phyloP scores from a whole-genome alignment of 805 yeast species.

The Saturnispora zaruensis region DNA sequence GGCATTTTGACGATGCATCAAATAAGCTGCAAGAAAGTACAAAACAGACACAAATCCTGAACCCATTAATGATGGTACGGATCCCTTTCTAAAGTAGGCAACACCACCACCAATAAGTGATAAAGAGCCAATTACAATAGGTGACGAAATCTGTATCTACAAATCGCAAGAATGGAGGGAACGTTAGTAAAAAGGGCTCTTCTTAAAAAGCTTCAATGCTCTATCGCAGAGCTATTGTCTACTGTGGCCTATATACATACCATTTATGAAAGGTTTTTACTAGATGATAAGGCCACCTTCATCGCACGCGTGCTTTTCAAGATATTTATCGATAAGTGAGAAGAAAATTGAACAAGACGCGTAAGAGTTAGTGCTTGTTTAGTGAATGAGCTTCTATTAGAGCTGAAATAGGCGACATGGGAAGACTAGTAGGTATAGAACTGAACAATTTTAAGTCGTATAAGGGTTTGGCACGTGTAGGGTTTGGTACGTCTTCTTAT shows the following conservation, averaged over 20 bases:
- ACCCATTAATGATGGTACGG: slow-evolving; percentile 73
- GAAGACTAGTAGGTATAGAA: slow-evolving; percentile 70
- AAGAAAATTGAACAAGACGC: neutral
- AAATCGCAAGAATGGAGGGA: neutral
- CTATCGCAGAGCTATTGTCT: neutral
- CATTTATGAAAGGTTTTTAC: neutral
- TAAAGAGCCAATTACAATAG: slow-evolving; percentile 14
- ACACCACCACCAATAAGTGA: slow-evolving; percentile 27
- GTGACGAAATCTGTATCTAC: slow-evolving; percentile 2
- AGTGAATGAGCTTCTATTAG: neutral
- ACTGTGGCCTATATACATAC: neutral
- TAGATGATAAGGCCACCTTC: too few relatives aligned
- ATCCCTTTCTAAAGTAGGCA: slow-evolving; percentile 46
- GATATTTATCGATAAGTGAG: neutral
- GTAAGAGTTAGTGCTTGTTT: neutral
- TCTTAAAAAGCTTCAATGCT: too few relatives aligned
- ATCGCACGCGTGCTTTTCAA: neutral
- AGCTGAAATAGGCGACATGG: slow-evolving; percentile 38
- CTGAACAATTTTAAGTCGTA: slow-evolving; percentile 88
- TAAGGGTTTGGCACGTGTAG: slow-evolving; percentile 63
- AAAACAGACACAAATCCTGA: slow-evolving; percentile 55
- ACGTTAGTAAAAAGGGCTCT: too few relatives aligned
- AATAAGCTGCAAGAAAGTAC: slow-evolving; percentile 67
- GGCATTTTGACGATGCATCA: slow-evolving; percentile 63
- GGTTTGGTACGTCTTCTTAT: slow-evolving; percentile 63